Evolutionary conservation across 225 moss, liverwort and hornwort species (phyloP), one percentile per base, ranked within the genome.

Genomic region (Pseudisothecium myosuroides): DNA sequence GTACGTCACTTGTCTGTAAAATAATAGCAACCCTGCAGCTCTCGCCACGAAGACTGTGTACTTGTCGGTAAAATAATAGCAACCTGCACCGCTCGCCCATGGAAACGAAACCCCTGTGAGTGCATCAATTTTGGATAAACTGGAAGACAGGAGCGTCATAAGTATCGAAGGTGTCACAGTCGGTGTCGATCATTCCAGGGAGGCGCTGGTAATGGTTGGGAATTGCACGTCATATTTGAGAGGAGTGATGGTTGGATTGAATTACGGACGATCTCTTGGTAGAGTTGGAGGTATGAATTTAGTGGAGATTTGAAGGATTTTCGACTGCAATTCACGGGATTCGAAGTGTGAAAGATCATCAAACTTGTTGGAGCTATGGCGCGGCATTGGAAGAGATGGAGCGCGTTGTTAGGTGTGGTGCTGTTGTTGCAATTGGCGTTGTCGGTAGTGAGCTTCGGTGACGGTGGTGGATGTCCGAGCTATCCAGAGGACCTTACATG

Each of bases 401-500:
- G 28, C 21, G 32, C 27, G 41, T 69, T 86, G 7, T 84, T 76
- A 16, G 14, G 9, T 68, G 73, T 91, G 68, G 68, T 89, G 87
- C 55, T 92, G 37, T 71, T 91, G 76, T 31, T 87, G 85, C 89
- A 81, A 16, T 60, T 85, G 71, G 85, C 64, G 82, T 72, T 87
- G 41, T 75, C 50, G 50, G 88, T 66, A 26, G 39, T 60, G 34
- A 56, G 80, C 23, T 49, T 69, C 22, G 66, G 37, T 75, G 91
- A 74, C 7, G 85, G 31, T 43, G 76, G 43, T 54, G 64, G 11
- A 71, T 94, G 94, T 90, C 92, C 90, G 74, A 87, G 55, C 77
- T 92, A 91, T 45, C 90, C 88, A 4, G 14, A 67, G 76, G 94
- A 94, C 90, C 64, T 71, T 7, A 37, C 88, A 62, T 88, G 88